Conservation (phyloP, 805 yeast genomes). For the Candida koratica region DNA sequence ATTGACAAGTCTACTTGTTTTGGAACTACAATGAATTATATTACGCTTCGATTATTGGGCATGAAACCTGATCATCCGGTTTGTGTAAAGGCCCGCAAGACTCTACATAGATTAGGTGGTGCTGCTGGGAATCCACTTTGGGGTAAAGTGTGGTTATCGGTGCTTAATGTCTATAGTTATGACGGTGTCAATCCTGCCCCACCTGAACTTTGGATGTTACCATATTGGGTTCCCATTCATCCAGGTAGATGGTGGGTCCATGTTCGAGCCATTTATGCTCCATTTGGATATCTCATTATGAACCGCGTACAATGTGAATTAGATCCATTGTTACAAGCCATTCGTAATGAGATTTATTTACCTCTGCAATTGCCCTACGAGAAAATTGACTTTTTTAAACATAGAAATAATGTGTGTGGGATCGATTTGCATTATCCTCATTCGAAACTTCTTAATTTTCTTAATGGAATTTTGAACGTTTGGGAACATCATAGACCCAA, state of each 20-base stretch:
- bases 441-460: conserved; percentile 56
- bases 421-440: conserved; percentile 95
- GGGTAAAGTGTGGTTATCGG: conserved; percentile 92
- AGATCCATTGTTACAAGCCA: conserved; percentile 57
- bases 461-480: conserved; percentile 54
- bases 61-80: conserved; percentile 70
- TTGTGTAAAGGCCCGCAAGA: conserved; percentile 66
- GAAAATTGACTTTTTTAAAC: conserved; percentile 59
- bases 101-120: conserved; percentile 75
- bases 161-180: conserved; percentile 82
- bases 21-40: conserved; percentile 88
- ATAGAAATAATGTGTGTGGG: conserved; percentile 84
- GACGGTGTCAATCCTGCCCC: conserved; percentile 99
- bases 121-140: conserved; percentile 91
- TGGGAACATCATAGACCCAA: conserved; percentile 77
- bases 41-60: conserved; percentile 77
- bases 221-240: conserved; percentile 76
- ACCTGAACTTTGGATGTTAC: conserved; percentile 87
- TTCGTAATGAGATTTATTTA: conserved; percentile 76
- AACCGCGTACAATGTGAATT: conserved; percentile 51
- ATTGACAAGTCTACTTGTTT: conserved; percentile 92
- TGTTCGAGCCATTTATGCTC: conserved; percentile 84
- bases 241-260: conserved; percentile 99
- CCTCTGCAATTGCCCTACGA: conserved; percentile 51
- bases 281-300: conserved; percentile 77